Base-by-base conservation (phyloP, 345 rosid species). In the Pistacia vera region DNA sequence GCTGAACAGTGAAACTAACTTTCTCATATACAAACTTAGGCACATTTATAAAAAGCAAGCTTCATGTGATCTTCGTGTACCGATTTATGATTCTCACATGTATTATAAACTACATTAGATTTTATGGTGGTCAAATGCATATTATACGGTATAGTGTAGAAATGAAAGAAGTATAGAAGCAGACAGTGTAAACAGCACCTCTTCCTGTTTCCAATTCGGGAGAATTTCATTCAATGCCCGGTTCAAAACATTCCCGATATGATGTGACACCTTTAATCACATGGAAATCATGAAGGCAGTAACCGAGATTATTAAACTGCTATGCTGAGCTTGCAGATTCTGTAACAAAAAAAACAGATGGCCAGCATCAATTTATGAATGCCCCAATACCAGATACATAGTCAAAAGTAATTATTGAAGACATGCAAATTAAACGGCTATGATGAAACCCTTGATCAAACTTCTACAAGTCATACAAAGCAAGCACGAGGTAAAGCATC, bases 161-260 rank as follows among this genome's bases (percentile, higher is more conserved):
- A 69, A 72, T 44, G 33, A 8, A 63, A 63, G 30, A 63, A 55
- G 3, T n/a, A 49, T 61, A 25, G 63, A 25, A 85, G 38, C 65
- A 25, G 62, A 25, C 17, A 54, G 63, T 25, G 25, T 25, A 25
- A 25, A 25, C 25, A 25, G 63, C 73, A 95, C 97, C 89, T 93
- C 85, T 81, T 95, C 93, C 74, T 93, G 86, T 89, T 87, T 88
- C 99, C 99, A 93, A n/a, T 85, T 84, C 28, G 99, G 98, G 11
- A 95, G 86, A 78, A 95, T 91, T 70, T 95, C 99, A 79, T 93
- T 84, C 74, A 95, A 79, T 41, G 99, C 99, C 18, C 90, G 78
- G 60, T 79, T 95, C 96, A 82, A 93, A 87, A 66, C 99, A 83
- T 92, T 95, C 16, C 96, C 99, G 98, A 93, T 28, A 95, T 78